These are phyloP conservation scores for Mucor plumbeus DNA, from an alignment of 371 early-diverging fungal genomes.

Conservation along the genomic window DNA sequence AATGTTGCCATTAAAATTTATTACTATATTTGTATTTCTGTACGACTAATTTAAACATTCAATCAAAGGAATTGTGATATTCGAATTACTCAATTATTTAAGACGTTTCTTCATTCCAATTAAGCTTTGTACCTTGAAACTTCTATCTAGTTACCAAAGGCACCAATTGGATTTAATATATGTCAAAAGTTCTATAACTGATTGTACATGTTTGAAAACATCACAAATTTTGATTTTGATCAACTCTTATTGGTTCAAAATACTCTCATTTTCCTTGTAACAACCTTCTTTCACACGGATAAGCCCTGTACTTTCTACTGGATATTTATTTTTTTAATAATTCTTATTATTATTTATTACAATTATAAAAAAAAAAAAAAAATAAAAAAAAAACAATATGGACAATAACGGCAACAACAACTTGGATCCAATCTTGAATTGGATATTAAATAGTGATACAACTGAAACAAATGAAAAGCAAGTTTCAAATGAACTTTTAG, in stretches of 20 bases:
- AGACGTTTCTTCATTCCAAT: background rate
- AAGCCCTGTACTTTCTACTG: too few relatives aligned
- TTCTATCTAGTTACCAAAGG: background rate
- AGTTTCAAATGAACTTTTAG: slow-evolving; percentile 12
- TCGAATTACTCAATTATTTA: background rate
- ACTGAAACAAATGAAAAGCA: background rate
- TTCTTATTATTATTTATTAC: too few relatives aligned
- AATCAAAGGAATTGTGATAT: too few relatives aligned
- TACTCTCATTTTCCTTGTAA: background rate
- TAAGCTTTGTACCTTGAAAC: too few relatives aligned
- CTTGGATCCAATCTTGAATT: slow-evolving; percentile 21
- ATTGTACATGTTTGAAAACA: background rate
- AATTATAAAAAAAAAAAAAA: too few relatives aligned
- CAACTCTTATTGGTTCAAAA: background rate
- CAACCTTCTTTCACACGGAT: background rate
- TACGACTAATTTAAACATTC: too few relatives aligned
- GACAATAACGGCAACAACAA: background rate
- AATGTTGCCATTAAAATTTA: too few relatives aligned
- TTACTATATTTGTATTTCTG: too few relatives aligned
- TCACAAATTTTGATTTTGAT: background rate
- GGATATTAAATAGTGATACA: slow-evolving; percentile 14
- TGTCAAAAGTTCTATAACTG: background rate
- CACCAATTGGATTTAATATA: background rate
- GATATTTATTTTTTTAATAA: too few relatives aligned
- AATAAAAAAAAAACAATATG: too few relatives aligned